A percentile compares a stretch with the other conserved stretches of the same genome.
Evolutionary conservation across 2,329 filamentous ascomycete genomes (phyloP).

Genomic region (Arachnomyces sp.): DNA sequence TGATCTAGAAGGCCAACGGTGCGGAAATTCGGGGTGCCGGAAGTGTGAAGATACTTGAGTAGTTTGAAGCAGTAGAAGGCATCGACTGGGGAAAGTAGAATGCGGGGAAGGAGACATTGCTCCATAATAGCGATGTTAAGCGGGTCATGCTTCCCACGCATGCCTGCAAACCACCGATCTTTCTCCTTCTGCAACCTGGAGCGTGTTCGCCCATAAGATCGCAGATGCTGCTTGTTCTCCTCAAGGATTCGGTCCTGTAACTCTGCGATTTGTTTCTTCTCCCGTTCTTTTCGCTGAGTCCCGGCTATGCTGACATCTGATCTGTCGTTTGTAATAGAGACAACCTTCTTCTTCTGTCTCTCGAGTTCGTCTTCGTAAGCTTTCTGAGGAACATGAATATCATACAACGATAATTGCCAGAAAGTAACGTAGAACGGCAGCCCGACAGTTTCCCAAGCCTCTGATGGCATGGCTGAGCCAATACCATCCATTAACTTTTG

Average conservation of each 20-base stretch:
- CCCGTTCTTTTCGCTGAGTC: slow-evolving; percentile 58
- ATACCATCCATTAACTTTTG: slow-evolving; percentile 65
- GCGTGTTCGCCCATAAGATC: slow-evolving; percentile 58
- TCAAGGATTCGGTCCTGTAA: slow-evolving; percentile 61
- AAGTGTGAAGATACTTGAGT: slow-evolving; percentile 77
- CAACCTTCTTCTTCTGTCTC: slow-evolving; percentile 57
- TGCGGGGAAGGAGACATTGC: slow-evolving; percentile 82
- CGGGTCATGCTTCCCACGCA: slow-evolving; percentile 54
- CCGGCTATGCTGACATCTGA: slow-evolving; percentile 62
- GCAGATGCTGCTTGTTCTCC: slow-evolving; percentile 63
- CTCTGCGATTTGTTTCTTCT: slow-evolving; percentile 60
- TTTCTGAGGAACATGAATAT: slow-evolving; percentile 65
- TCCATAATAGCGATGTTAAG: slow-evolving; percentile 74
- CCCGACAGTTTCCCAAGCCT: slow-evolving; percentile 62
- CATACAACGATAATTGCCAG: slow-evolving; percentile 79
- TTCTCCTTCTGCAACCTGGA: slow-evolving; percentile 67
- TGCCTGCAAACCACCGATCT: slow-evolving; percentile 64
- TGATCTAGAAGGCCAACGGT: slow-evolving; percentile 75
- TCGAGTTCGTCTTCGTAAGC: slow-evolving; percentile 72
- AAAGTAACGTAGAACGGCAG: slow-evolving; percentile 82
- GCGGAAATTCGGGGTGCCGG: slow-evolving; percentile 76
- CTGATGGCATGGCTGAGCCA: slow-evolving; percentile 50
- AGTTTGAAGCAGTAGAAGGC: slow-evolving; percentile 83
- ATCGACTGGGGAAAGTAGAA: slow-evolving; percentile 75
- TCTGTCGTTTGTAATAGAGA: slow-evolving; percentile 60